Percentiles rank a stretch among this genome's conserved stretches.
phyloP scores from a whole-genome alignment of 345 rosid species.

The Moricandia moricandioides region DNA sequence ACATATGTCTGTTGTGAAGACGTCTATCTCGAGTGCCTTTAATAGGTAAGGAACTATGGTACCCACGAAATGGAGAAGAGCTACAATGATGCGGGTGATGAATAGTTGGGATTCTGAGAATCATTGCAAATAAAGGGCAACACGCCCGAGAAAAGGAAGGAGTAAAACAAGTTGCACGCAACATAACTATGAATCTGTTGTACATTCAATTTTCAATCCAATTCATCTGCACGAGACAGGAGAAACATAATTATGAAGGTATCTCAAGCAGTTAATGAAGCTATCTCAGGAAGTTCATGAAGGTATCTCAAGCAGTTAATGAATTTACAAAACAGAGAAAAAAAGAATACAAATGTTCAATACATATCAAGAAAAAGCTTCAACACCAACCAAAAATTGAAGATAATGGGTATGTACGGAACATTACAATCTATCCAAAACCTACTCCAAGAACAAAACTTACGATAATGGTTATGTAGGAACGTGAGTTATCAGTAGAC shows the following conservation, averaged over 20 bases:
- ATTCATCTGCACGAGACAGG: slow-evolving; percentile 26
- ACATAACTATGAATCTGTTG: slow-evolving; percentile 40
- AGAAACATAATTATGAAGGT: neutral
- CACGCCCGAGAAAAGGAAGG: slow-evolving; percentile 37
- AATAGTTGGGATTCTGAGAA: slow-evolving; percentile 39
- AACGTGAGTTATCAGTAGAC: slow-evolving; percentile 7
- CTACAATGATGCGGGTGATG: slow-evolving; percentile 16
- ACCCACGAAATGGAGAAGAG: slow-evolving; percentile 24
- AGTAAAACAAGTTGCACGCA: slow-evolving; percentile 39
- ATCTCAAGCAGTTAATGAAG: neutral
- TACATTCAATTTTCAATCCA: neutral
- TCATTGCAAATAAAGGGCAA: slow-evolving; percentile 32
- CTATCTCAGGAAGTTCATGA: neutral
- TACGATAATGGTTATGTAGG: neutral
- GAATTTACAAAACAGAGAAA: neutral
- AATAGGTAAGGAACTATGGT: slow-evolving; percentile 17
- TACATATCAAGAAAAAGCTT: slow-evolving; percentile 4
- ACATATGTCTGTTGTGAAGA: slow-evolving; percentile 37
- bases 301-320: neutral
- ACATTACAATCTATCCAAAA: neutral
- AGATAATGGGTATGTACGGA: neutral
- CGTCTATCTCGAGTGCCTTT: slow-evolving; percentile 31
- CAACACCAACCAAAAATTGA: neutral
- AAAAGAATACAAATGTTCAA: neutral
- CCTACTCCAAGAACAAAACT: slow-evolving; percentile 3